Percentiles rank a stretch among this genome's conserved stretches.
Evolutionary conservation across 352 stramenopile species (phyloP).

Genomic region (Phytophthora ramorum): DNA sequence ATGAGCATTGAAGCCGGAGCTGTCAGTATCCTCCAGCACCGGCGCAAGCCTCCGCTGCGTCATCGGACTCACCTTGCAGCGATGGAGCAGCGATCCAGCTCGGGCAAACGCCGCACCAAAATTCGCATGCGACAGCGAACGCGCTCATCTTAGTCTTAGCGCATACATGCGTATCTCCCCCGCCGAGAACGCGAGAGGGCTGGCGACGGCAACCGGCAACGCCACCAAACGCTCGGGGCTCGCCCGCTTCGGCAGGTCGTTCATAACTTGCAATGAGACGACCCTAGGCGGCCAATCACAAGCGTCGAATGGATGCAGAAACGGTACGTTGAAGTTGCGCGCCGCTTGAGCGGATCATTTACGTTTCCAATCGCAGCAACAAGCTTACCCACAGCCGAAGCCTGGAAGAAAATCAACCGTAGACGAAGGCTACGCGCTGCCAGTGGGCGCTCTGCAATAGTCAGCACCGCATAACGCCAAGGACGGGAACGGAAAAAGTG

Average conservation of each 20-base stretch:
- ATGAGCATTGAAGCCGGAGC: too few species aligned
- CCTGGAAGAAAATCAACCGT: not conserved
- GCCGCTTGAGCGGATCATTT: conserved; percentile 25
- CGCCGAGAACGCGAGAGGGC: not conserved
- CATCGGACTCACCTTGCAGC: not conserved
- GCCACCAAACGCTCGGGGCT: too few species aligned
- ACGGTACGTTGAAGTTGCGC: conserved; percentile 24
- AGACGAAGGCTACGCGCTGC: too few species aligned
- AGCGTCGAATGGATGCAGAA: not conserved
- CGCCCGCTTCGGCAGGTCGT: too few species aligned
- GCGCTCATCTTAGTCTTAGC: not conserved
- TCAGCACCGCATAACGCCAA: not conserved
- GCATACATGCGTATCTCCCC: too few species aligned
- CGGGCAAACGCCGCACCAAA: not conserved
- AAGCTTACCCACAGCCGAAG: not conserved
- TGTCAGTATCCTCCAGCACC: too few species aligned
- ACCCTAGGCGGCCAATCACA: not conserved
- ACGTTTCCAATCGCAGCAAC: conserved; percentile 8
- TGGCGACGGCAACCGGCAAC: not conserved
- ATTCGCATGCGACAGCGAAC: not conserved
- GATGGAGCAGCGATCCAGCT: too few species aligned
- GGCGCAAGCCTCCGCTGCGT: not conserved
- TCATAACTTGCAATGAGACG: conserved; percentile 5
- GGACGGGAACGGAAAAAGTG: too few species aligned
- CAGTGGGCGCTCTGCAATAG: too few species aligned